Conservation (phyloP, 1,284 basidiomycete species). For the Kalmanozyma brasiliensis region DNA sequence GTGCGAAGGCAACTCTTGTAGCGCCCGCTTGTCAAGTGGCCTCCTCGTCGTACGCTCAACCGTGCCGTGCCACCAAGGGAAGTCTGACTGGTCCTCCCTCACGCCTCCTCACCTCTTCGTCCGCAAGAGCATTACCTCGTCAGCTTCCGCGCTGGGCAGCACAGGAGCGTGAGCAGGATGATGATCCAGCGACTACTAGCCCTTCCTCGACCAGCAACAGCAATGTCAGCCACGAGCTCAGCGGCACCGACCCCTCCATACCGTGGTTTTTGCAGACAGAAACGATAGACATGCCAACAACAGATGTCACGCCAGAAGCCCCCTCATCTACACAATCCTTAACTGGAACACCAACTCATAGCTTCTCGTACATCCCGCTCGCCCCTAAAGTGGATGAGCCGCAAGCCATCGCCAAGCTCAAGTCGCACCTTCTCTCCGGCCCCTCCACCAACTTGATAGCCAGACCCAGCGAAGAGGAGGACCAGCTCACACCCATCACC, state of each 20-base stretch:
- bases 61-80: neutral
- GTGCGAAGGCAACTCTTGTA: constrained; percentile 6
- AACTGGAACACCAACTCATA: neutral
- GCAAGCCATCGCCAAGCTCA: constrained; percentile 36
- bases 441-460: constrained; percentile 52
- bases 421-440: constrained; percentile 43
- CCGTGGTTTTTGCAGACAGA: constrained; percentile 60
- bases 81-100: neutral
- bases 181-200: neutral
- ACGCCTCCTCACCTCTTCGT: constrained; percentile 18
- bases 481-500: constrained; percentile 48
- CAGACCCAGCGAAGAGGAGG: constrained; percentile 38
- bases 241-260: constrained; percentile 41
- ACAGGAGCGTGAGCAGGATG: constrained; percentile 1
- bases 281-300: constrained; percentile 41
- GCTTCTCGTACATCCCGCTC: constrained; percentile 38
- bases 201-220: neutral
- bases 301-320: constrained; percentile 2
- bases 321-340: neutral
- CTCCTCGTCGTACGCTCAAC: constrained; percentile 9
- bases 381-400: constrained; percentile 37
- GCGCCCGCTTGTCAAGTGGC: constrained; percentile 7
- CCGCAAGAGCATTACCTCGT: constrained; percentile 16
- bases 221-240: constrained; percentile 43
- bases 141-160: constrained; percentile 16